phyloP scores from a whole-genome alignment of 1,284 basidiomycete species.

The Papiliotrema terrestris region DNA sequence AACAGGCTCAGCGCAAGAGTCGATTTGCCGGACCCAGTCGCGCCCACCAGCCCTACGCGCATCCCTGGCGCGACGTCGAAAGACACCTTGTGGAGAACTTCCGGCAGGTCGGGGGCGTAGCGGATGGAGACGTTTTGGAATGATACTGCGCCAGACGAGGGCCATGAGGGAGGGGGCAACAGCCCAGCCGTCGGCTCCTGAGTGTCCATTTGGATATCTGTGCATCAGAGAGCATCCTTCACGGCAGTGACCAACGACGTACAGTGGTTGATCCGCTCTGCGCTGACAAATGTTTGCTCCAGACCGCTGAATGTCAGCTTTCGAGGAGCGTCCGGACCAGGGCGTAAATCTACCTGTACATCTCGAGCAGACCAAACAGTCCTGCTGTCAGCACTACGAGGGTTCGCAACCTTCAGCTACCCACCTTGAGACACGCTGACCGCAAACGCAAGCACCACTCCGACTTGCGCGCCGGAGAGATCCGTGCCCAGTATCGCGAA shows the following conservation, averaged over 20 bases:
- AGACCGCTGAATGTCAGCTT: conserved; percentile 18
- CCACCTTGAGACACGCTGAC: conserved; percentile 41
- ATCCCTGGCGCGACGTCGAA: conserved; percentile 65
- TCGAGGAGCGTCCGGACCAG: conserved; percentile 21
- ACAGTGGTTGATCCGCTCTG: conserved; percentile 51
- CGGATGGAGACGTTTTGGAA: conserved; percentile 63
- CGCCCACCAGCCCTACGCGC: conserved; percentile 73
- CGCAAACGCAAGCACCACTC: conserved; percentile 50
- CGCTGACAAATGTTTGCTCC: conserved; percentile 44
- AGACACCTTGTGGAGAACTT: conserved; percentile 65
- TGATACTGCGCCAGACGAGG: conserved; percentile 59
- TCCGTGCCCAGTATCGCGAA: conserved; percentile 45
- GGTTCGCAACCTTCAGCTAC: neutral
- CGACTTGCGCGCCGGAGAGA: conserved; percentile 48
- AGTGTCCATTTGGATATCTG: conserved; percentile 33
- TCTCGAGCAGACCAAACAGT: conserved; percentile 19
- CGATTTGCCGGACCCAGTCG: conserved; percentile 65
- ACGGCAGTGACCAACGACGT: conserved; percentile 21
- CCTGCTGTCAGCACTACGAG: conserved; percentile 13
- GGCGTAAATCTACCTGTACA: neutral
- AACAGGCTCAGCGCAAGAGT: conserved; percentile 67
- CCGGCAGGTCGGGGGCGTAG: conserved; percentile 67
- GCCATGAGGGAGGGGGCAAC: conserved; percentile 59
- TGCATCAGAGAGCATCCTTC: conserved; percentile 50
- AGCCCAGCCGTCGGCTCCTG: conserved; percentile 27